Evolutionary conservation across 257 asterid genomes (phyloP), one percentile per base, ranked within the genome.

Genomic region (Sherardia arvensis): DNA sequence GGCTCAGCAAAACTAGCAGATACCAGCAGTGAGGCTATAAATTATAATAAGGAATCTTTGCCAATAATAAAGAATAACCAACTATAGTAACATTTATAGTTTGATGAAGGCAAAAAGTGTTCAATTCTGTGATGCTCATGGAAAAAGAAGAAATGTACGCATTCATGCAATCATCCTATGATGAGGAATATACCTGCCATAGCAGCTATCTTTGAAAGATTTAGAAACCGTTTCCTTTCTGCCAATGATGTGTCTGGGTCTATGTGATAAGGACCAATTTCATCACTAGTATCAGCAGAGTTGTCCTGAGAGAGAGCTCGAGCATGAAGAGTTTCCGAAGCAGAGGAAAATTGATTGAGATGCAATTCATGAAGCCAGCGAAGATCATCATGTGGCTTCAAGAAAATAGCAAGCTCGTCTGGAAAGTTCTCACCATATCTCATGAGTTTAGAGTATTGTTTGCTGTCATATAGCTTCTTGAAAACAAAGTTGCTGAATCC

Each of bases 351-450:
- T 61, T 89, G 91, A 82, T 76, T 87, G 73, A 91, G 94, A 66
- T 81, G 81, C 75, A 91, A 63, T 78, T 91, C 95, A 67, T 91
- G 96, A 79, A 88, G 98, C 98, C 96, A 91, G 65, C 79, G 87
- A 64, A 86, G 89, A 70, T 88, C 87, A 23, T 84, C 86, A 74
- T 85, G 84, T 64, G 76, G 86, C 80, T 79, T 83, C 74, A 88
- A 81, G 77, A 86, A 91, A 27, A 74, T 76, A 72, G 87, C 74
- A 27, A 91, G 81, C 69, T 83, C 95, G 54, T 85, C 95, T 65
- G 75, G 88, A 76, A 91, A 91, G 79, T 91, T 95, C 73, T 91
- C 96, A 25, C 98, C 96, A 67, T 85, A 84, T 78, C 95, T 89
- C 80, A 88, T 75, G 66, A 91, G 95, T 81, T 82, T 88, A 3